Evolutionary conservation across 2,329 filamentous ascomycete genomes (phyloP).

Genomic region (Colletotrichum gloeosporioides): DNA sequence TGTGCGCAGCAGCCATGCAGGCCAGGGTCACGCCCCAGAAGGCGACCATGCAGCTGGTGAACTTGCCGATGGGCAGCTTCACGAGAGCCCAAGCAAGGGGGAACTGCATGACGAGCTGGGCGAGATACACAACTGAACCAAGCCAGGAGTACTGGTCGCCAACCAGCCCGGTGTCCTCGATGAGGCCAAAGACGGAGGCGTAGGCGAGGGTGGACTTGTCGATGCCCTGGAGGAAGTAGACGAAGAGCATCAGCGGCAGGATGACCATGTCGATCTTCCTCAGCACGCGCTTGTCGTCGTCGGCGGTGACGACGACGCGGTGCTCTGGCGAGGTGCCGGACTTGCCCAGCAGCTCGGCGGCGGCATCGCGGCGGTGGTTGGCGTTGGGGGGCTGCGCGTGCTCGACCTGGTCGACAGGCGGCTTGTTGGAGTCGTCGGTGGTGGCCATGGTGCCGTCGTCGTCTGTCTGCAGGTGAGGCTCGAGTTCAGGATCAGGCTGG

Average conservation of each 20-base stretch:
- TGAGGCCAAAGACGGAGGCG: slow-evolving; percentile 67
- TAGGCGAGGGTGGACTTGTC: slow-evolving; percentile 41
- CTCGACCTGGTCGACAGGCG: slow-evolving; percentile 16
- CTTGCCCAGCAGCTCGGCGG: slow-evolving; percentile 49
- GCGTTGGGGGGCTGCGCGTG: background rate
- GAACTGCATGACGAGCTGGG: slow-evolving; percentile 63
- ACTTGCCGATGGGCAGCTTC: slow-evolving; percentile 59
- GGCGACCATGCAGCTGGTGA: slow-evolving; percentile 55
- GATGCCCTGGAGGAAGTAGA: slow-evolving; percentile 65
- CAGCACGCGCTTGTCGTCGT: slow-evolving; percentile 39
- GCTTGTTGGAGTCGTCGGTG: background rate
- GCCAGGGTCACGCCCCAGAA: slow-evolving; percentile 57
- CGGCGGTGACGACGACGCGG: slow-evolving; percentile 34
- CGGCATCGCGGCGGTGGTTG: slow-evolving; percentile 41
- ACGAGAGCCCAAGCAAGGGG: slow-evolving; percentile 57
- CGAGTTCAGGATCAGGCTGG: background rate
- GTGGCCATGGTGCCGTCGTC: background rate
- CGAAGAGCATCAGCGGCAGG: slow-evolving; percentile 55
- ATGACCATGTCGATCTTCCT: slow-evolving; percentile 45
- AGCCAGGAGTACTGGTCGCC: slow-evolving; percentile 67
- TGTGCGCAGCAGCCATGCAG: slow-evolving; percentile 55
- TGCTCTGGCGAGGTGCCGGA: slow-evolving; percentile 26
- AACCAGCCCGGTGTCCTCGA: slow-evolving; percentile 60
- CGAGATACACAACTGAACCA: slow-evolving; percentile 65
- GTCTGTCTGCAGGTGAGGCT: background rate